Conservation (phyloP, 257 asterid genomes). For the Penstemon newberryi region DNA sequence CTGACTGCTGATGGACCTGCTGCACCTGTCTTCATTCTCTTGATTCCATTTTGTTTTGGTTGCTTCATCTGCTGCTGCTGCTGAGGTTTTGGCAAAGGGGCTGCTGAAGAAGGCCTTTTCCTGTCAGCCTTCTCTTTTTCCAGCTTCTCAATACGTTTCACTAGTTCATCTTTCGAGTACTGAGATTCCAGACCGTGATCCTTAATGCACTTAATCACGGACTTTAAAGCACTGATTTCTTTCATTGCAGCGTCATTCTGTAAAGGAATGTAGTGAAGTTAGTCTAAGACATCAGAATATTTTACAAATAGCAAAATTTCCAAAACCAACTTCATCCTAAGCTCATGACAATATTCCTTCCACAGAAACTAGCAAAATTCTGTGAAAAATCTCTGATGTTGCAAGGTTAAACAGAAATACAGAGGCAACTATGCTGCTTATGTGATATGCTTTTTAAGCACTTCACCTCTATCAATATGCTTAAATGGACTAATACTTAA, state of each 20-base stretch:
- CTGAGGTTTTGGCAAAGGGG: constrained; percentile 30
- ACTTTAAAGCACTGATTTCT: constrained; percentile 55
- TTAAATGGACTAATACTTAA: neutral
- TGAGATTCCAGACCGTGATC: constrained; percentile 54
- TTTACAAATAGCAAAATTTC: constrained; percentile 3
- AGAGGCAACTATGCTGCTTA: neutral
- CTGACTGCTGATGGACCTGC: constrained; percentile 31
- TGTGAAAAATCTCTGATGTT: neutral
- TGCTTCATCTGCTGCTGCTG: constrained; percentile 41
- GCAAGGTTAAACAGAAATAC: neutral
- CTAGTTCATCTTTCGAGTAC: constrained; percentile 47
- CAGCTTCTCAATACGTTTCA: constrained; percentile 45
- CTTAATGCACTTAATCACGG: constrained; percentile 56
- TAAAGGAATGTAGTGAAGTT: constrained; percentile 23
- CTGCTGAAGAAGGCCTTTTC: constrained; percentile 39
- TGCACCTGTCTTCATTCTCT: constrained; percentile 25
- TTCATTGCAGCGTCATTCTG: constrained; percentile 57
- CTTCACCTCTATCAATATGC: neutral
- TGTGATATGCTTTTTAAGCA: too few relatives aligned
- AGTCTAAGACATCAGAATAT: constrained; percentile 19
- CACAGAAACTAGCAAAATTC: neutral
- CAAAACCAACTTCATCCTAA: neutral
- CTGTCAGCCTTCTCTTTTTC: constrained; percentile 50
- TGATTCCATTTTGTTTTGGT: constrained; percentile 40
- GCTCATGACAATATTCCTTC: constrained; percentile 7